Base-by-base conservation (phyloP, 2,329 filamentous ascomycete genomes). In the Sarocladium brachiariae region DNA sequence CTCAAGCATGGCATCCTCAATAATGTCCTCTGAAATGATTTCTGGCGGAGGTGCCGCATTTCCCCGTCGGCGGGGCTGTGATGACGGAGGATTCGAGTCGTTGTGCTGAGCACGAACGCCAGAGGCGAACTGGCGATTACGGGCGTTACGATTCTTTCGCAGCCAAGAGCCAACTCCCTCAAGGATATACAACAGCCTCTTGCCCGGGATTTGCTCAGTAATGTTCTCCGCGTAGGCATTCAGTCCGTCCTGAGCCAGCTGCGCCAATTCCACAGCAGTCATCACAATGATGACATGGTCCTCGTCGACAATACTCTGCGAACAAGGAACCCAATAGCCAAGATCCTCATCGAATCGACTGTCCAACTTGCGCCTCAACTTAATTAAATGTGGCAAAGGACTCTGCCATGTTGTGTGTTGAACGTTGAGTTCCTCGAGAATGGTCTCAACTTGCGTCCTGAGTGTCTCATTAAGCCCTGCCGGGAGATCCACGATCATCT, bases 401-500 rank as follows among this genome's bases (percentile, higher is more conserved):
- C 72, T 76, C 1, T 71, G 56, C 69, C 72, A 77, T 2, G 63
- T 63, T 23, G 65, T 59, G 52, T 70, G 65, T 48, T 78, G 63
- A 9, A 81, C 75, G 13, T 73, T 66, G 2, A 82, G 59, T 2
- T 74, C 70, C 2, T 66, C 61, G 1, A 86, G 68, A n/a, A 83
- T 66, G 1, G 70, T 63, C 50, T 75, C 66, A 4, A 77, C 63
- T 43, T 78, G 75, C 1, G 71, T 63, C 21, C 62, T 69, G 21
- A 75, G 61, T 0, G 65, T 69, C 0, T 72, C 63, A 19, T 76
- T 66, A 1, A 92, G 67, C 2, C 74, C 75, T 0, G 68, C 65
- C 0, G 87, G 78, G 21, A 92, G 69, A 57, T 88, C 80, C 2
- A 89, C 74, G 48, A 92, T 83, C 87, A 93, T 92, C 63, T 93